Percentiles rank a stretch among this genome's conserved stretches.
phyloP scores from a whole-genome alignment of 2,329 filamentous ascomycete genomes.

The Aureobasidium leucospermi region DNA sequence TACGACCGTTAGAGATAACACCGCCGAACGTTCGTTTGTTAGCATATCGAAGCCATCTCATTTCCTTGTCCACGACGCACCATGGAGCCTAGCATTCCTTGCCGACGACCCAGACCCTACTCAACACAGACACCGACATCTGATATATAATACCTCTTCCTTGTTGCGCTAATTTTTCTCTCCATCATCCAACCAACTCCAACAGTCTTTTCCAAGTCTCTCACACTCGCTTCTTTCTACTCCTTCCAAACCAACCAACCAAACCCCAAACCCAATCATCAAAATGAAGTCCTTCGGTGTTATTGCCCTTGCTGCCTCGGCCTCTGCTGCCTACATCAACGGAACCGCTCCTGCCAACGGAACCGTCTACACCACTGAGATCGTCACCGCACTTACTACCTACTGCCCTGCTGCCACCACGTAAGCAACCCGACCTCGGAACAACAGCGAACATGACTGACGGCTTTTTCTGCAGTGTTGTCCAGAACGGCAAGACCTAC shows the following conservation, averaged over 20 bases:
- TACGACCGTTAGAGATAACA: background rate
- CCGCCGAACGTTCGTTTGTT: constrained; percentile 1
- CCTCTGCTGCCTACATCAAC: constrained; percentile 11
- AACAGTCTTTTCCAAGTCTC: constrained; percentile 2
- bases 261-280: background rate
- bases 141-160: constrained; percentile 6
- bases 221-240: constrained; percentile 8
- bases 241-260: background rate
- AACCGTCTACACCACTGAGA: constrained; percentile 2
- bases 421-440: background rate
- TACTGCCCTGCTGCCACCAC: constrained; percentile 8
- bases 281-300: constrained; percentile 13
- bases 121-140: background rate
- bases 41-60: constrained; percentile 3
- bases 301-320: constrained; percentile 5
- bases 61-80: background rate
- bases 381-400: constrained; percentile 15
- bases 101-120: background rate
- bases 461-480: background rate
- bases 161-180: background rate
- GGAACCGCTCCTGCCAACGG: background rate
- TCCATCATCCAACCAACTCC: constrained; percentile 6
- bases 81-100: constrained; percentile 1
- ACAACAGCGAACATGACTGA: background rate
- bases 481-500: constrained; percentile 13